Base-by-base conservation (phyloP, 495 filamentous ascomycete species). In the Schizothecium vesticola region DNA sequence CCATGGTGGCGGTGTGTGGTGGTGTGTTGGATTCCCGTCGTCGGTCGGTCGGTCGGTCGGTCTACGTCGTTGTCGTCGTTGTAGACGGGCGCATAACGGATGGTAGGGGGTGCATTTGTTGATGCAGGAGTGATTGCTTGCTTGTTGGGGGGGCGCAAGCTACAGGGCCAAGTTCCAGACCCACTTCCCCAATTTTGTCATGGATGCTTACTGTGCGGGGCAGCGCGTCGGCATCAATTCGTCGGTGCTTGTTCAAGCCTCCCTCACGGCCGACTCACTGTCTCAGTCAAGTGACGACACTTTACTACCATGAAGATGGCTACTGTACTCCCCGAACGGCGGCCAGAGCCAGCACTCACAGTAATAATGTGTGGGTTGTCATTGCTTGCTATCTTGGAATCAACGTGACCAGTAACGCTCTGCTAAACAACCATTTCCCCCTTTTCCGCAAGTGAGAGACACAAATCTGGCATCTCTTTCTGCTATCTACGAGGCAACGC, bases 1-100 rank as follows among this genome's bases (percentile, higher is more conserved):
- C 65, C 65, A 66, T 66, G n/a, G 55, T 31, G 23, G 61, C 28
- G 43, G 61, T 24, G 33, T 23, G 36, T 43, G 19, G 61, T 55
- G 61, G n/a, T 19, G 19, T 25, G 43, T 33, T 19, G 3, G 21
- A 22, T 55, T 24, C 2, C 12, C 7, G 24, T 64, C 36, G 23
- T 33, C 36, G 13, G 7, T 33, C 26, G 6, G n/a, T 36, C 22
- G 12, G 13, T 51, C 26, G 28, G 16, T 22, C 61, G 29, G 31
- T 36, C 43, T 55, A 33, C 16, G n/a, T 19, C 21, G 43, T n/a
- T 1, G 61, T 61, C 22, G 60, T 21, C 19, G 28, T 31, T 33
- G 19, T 31, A 28, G 60, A 51, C 19, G 43, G 43, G 43, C 6
- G 43, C 43, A 51, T 51, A 6, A 11, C 31, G 31, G 31, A 36